A percentile compares a stretch with the other conserved stretches of the same genome.
These are phyloP conservation scores for Pochonia chlamydosporia DNA, from an alignment of 2,329 filamentous ascomycete genomes.

Conservation along the genomic window DNA sequence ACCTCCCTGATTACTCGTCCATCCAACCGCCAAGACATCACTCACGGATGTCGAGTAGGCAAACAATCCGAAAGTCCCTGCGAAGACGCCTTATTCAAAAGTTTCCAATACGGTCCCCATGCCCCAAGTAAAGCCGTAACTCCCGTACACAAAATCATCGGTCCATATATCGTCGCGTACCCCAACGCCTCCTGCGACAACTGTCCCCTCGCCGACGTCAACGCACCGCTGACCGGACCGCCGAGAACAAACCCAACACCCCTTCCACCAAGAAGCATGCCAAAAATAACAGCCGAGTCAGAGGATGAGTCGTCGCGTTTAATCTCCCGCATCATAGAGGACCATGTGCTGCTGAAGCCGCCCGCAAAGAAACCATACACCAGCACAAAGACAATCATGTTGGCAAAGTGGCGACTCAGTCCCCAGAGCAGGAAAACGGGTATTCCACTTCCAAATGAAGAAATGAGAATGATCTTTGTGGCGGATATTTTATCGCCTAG, in stretches of 20 bases:
- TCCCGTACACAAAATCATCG: conserved; percentile 27
- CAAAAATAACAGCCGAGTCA: conserved; percentile 23
- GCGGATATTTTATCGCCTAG: conserved; percentile 46
- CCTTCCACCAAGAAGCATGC: conserved; percentile 23
- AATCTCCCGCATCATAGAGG: conserved; percentile 41
- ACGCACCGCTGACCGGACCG: conserved; percentile 22
- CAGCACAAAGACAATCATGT: conserved; percentile 53
- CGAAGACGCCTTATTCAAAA: neutral
- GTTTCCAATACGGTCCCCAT: conserved; percentile 31
- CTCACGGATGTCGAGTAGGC: neutral
- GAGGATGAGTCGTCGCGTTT: conserved; percentile 16
- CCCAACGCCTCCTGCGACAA: conserved; percentile 21
- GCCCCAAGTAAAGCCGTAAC: conserved; percentile 24
- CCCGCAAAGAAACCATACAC: conserved; percentile 60
- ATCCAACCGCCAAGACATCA: neutral
- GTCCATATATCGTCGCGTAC: conserved; percentile 24
- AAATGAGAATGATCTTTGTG: conserved; percentile 47
- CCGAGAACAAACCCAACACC: conserved; percentile 22
- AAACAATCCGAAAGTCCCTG: neutral
- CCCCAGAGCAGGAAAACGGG: conserved; percentile 58
- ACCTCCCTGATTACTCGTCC: too few species aligned
- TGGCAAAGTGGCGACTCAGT: conserved; percentile 39
- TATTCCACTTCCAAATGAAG: conserved; percentile 47
- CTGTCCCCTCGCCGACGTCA: conserved; percentile 17
- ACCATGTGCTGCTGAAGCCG: conserved; percentile 57